Base-by-base conservation (phyloP, 805 yeast genomes). In the Ogataea pignaliae region DNA sequence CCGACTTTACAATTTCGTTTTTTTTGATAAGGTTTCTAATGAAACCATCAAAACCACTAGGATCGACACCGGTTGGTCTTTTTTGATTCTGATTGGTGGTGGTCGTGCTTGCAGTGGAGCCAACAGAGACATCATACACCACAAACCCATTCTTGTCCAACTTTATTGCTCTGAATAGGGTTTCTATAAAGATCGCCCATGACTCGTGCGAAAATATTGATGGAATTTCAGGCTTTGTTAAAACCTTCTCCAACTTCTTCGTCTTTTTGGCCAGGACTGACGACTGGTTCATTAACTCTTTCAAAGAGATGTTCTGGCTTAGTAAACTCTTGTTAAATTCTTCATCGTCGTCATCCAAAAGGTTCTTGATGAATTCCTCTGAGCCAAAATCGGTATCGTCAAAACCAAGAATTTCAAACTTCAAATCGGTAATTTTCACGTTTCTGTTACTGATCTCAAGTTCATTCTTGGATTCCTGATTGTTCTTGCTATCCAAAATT, bases 381-480 rank as follows among this genome's bases (percentile, higher is more conserved):
- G 84, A 73, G 31, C 81, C 85, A 51, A 80, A 72, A 41, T 78
- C 83, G 2, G 75, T 65, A 45, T 77, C 76, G 48, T 75, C 78
- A 52, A 74, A 70, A 44, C 73, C 79, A 10, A 63, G 50, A 12
- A 63, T 64, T 42, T 70, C 71, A 50, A 68, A 63, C 33, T 63
- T 65, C 32, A 67, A 38, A 37, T 55, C 55, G 6, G 45, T 44
- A 7, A 52, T 30, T 16, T 45, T 53, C 1, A 45, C 52, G 29
- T 52, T 50, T 31, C 57, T 41, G 40, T 53, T 45, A 39, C 46
- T 53, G 3, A 51, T 39, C 12, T 46, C 53, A 8, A 52, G 51
- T 11, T 54, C 55, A 17, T 44, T 42, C 14, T 51, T 52, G 10
- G 53, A 44, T 5, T 45, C 47, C 3, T 39, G 18, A 10, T 36